phyloP scores from a whole-genome alignment of 352 stramenopile genomes.

The Blastocystis sp. region DNA sequence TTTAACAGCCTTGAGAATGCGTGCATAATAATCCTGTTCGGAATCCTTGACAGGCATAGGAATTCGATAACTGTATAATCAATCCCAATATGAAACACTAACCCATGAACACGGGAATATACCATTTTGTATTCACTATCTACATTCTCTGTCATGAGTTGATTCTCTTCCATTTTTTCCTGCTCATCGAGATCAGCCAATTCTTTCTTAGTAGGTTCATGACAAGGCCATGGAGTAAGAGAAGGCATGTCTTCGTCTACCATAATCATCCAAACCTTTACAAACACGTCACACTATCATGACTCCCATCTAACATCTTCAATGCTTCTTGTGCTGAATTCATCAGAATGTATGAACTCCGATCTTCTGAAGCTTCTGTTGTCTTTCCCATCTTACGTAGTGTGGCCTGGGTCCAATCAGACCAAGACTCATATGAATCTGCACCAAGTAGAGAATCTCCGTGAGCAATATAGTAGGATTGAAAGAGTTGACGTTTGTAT shows the following conservation, averaged over 20 bases:
- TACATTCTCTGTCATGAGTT: background rate
- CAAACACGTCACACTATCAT: background rate
- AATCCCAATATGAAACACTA: background rate
- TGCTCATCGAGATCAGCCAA: background rate
- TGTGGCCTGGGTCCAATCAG: background rate
- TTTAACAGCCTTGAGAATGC: slow-evolving; percentile 8
- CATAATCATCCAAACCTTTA: background rate
- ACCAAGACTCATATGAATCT: slow-evolving; percentile 13
- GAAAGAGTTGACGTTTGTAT: slow-evolving; percentile 38
- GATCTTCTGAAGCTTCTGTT: background rate
- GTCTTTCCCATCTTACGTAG: slow-evolving; percentile 4
- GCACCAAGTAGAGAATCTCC: background rate
- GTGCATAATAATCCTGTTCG: slow-evolving; percentile 33
- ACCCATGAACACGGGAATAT: slow-evolving; percentile 53
- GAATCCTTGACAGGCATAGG: slow-evolving; percentile 17
- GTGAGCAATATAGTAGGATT: background rate
- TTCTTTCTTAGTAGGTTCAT: slow-evolving; percentile 3
- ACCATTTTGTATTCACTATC: slow-evolving; percentile 37
- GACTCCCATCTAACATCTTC: background rate
- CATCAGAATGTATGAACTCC: background rate
- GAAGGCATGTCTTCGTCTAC: background rate
- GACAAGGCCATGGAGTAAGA: slow-evolving; percentile 35
- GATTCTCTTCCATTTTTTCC: background rate
- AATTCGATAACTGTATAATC: slow-evolving; percentile 33
- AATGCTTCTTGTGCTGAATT: background rate